Base-by-base conservation (phyloP, 768 basidiomycete species). In the Boletus sensibilis region DNA sequence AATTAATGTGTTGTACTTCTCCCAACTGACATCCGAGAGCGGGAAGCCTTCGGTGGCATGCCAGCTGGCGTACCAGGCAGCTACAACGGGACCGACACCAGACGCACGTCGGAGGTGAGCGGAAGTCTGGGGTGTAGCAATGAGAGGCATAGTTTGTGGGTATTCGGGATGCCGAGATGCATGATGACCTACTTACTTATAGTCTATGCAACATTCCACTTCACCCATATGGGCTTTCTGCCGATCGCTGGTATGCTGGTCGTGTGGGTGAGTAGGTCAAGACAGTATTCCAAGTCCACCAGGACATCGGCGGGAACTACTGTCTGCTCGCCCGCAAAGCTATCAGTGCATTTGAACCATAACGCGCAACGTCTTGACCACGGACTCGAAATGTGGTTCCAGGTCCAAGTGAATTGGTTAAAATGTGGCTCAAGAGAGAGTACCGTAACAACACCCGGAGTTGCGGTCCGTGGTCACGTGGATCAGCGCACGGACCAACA, bases 1-100 rank as follows among this genome's bases (percentile, higher is more conserved):
- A 27, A 80, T 83, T 41, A 86, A 57, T 21, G 82, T 77, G 11
- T 81, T 31, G 68, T 88, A 89, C 70, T 85, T 87, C 20, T 73
- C 69, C 87, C 87, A 90, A 59, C 76, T 79, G 56, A 90, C 72
- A n/a, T 77, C 73, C 7, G 76, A 74, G 9, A 84, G 71, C 4
- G 85, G 76, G 60, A 84, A 85, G 0, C 76, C 75, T 16, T 31
- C 31, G 31, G 31, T 31, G 31, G 79, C 76, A 65, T 87, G 83
- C 81, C 82, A 89, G 38, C 31, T 31, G 31, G 31, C 79, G 60
- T 81, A 88, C 84, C 86, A 90, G 11, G 81, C 76, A 12, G 78
- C 70, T 4, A 81, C 80, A 41, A 7, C 21, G 6, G 20, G 13
- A 7, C 21, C 40, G 6, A n/a, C 18, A 39, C 8, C 38, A 39